Evolutionary conservation across 352 stramenopile genomes (phyloP).

Genomic region (Phytophthora gonapodyides): DNA sequence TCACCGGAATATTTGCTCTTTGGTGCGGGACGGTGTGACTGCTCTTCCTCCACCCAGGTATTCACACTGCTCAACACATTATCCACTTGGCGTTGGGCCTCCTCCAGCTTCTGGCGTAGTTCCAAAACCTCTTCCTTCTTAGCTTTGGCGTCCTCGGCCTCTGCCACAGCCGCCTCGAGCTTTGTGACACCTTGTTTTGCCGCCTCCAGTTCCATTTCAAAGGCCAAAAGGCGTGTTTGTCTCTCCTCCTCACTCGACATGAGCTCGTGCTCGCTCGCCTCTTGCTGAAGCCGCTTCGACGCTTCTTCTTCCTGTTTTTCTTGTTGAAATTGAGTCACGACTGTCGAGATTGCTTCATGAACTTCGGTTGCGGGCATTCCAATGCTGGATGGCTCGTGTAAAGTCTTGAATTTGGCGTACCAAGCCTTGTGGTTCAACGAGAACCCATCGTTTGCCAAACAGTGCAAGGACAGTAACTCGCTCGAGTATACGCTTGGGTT

Average conservation of each 20-base stretch:
- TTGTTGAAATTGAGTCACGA: conserved; percentile 40
- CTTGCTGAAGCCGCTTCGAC: conserved; percentile 32
- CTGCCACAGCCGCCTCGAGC: conserved; percentile 45
- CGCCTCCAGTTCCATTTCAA: conserved; percentile 43
- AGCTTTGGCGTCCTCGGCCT: conserved; percentile 71
- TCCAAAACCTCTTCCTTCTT: conserved; percentile 80
- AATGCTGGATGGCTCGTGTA: conserved; percentile 32
- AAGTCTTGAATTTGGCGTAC: conserved; percentile 55
- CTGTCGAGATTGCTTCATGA: conserved; percentile 36
- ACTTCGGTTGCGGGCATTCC: conserved; percentile 37
- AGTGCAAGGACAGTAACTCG: conserved; percentile 64
- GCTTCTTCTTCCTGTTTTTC: conserved; percentile 19
- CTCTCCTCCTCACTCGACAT: conserved; percentile 50
- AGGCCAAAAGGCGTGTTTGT: conserved; percentile 33
- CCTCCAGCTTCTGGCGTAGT: conserved; percentile 45
- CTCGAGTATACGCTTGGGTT: conserved; percentile 50
- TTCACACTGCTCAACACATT: conserved; percentile 20
- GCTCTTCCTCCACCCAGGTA: conserved; percentile 36
- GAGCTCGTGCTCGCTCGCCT: conserved; percentile 28
- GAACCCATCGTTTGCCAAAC: conserved; percentile 34
- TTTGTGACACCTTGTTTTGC: conserved; percentile 45
- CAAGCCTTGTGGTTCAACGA: conserved; percentile 41
- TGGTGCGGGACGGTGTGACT: background rate
- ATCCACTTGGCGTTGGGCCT: conserved; percentile 43
- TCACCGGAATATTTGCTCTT: conserved; percentile 35